Evolutionary conservation across 192 early-diverging fungal genomes (phyloP).

Genomic region (Podochytrium sp.): DNA sequence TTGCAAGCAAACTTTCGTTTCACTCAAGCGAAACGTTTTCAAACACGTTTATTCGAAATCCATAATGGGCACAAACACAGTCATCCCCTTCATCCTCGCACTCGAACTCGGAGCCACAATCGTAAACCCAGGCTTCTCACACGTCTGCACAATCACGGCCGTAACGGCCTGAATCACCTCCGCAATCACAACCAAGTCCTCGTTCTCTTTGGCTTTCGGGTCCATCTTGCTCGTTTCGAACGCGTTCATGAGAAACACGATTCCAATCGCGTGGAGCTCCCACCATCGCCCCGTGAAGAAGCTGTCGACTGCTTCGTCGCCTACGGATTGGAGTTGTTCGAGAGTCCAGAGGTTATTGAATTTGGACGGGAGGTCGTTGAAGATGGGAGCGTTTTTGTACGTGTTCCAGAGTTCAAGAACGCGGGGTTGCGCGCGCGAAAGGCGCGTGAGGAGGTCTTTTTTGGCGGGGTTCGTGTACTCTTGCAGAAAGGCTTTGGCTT

Average conservation of each 20-base stretch:
- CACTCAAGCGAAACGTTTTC: too few relatives aligned
- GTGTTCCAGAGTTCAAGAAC: neutral
- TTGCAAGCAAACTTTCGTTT: too few relatives aligned
- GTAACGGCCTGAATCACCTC: neutral
- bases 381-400: neutral
- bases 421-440: neutral
- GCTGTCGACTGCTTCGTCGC: neutral
- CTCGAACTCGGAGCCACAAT: neutral
- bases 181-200: neutral
- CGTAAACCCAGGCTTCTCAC: neutral
- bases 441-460: neutral
- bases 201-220: neutral
- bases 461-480: neutral
- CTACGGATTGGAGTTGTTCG: neutral
- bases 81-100: neutral
- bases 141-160: neutral
- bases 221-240: constrained; percentile 4
- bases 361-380: neutral
- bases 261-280: neutral
- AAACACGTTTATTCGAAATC: neutral
- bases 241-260: constrained; percentile 1
- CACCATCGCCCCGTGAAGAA: constrained; percentile 6
- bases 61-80: constrained; percentile 7
- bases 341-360: neutral
- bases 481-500: neutral